Evolutionary conservation across 1,139 yeast species (phyloP).

Genomic region (Zhuliangozyma blackwelliae): DNA sequence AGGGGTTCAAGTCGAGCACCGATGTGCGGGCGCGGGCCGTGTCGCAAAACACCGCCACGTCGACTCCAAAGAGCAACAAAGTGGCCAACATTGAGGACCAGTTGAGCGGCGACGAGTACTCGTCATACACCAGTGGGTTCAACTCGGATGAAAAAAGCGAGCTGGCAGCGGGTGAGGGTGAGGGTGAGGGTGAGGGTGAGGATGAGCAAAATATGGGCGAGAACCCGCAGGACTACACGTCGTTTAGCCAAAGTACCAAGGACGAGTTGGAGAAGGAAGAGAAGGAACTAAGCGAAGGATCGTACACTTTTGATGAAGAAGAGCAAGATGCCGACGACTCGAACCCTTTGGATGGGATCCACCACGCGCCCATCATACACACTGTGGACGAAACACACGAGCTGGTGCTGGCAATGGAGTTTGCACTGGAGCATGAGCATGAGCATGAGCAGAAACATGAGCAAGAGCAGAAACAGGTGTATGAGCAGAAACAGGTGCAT

Average conservation of each 20-base stretch:
- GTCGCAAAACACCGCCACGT: constrained; percentile 29
- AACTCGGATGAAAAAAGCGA: constrained; percentile 18
- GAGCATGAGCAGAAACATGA: too few species aligned
- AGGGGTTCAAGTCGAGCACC: constrained; percentile 18
- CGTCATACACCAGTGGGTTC: constrained; percentile 35
- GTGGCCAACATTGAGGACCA: constrained; percentile 9
- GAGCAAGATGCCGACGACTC: constrained; percentile 1
- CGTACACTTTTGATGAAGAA: constrained; percentile 26
- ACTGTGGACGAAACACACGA: too few species aligned
- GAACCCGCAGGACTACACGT: constrained; percentile 21
- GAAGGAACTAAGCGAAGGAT: not conserved
- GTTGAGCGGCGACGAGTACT: constrained; percentile 21
- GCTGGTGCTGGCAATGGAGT: too few species aligned
- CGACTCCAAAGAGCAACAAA: constrained; percentile 33
- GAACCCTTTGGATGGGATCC: not conserved
- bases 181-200: too few species aligned
- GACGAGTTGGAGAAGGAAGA: too few species aligned
- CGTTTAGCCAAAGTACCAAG: constrained; percentile 11
- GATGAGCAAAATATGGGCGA: not conserved
- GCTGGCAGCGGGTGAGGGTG: not conserved
- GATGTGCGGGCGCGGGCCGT: constrained; percentile 5
- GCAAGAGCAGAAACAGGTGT: too few species aligned
- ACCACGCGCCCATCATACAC: too few species aligned
- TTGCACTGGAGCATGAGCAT: too few species aligned
- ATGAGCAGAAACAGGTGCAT: too few species aligned